Percentiles rank a stretch among this genome's conserved stretches.
Conservation (phyloP, 768 basidiomycete species). For the Psilocybe tampanensis region DNA sequence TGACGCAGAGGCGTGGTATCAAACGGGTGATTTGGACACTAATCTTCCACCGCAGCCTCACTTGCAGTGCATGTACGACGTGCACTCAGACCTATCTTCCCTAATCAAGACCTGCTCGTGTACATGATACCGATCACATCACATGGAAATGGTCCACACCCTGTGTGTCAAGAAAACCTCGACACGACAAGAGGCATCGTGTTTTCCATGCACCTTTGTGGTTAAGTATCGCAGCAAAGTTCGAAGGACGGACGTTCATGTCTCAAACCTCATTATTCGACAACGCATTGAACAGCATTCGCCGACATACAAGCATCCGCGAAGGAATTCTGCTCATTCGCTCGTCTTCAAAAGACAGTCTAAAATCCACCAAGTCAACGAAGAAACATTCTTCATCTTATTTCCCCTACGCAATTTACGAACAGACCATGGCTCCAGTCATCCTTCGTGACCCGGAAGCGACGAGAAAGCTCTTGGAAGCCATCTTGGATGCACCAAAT, state of each 20-base stretch:
- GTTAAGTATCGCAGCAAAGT: constrained; percentile 39
- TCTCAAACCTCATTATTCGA: constrained; percentile 40
- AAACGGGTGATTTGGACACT: constrained; percentile 11
- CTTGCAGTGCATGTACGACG: constrained; percentile 24
- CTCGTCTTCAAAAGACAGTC: constrained; percentile 23
- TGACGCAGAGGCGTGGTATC: constrained; percentile 16
- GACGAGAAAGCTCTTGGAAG: constrained; percentile 49
- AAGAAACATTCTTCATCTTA: constrained; percentile 32
- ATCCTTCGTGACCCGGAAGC: constrained; percentile 68
- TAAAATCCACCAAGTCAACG: constrained; percentile 20
- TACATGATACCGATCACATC: constrained; percentile 34
- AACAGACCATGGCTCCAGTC: constrained; percentile 50
- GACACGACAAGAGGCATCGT: constrained; percentile 35
- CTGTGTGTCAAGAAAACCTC: constrained; percentile 25
- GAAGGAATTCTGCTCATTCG: constrained; percentile 30
- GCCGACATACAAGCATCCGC: constrained; percentile 33
- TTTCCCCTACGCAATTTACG: constrained; percentile 45
- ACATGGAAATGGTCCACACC: constrained; percentile 23
- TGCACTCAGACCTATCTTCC: constrained; percentile 12
- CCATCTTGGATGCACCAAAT: constrained; percentile 54
- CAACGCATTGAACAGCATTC: constrained; percentile 36
- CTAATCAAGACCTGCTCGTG: constrained; percentile 23
- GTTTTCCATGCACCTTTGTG: constrained; percentile 40
- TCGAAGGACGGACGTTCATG: constrained; percentile 29
- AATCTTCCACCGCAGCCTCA: constrained; percentile 25